Percentiles rank a stretch among this genome's conserved stretches.
Conservation (phyloP, 2,329 filamentous ascomycete species). For the Penicillium sp. region DNA sequence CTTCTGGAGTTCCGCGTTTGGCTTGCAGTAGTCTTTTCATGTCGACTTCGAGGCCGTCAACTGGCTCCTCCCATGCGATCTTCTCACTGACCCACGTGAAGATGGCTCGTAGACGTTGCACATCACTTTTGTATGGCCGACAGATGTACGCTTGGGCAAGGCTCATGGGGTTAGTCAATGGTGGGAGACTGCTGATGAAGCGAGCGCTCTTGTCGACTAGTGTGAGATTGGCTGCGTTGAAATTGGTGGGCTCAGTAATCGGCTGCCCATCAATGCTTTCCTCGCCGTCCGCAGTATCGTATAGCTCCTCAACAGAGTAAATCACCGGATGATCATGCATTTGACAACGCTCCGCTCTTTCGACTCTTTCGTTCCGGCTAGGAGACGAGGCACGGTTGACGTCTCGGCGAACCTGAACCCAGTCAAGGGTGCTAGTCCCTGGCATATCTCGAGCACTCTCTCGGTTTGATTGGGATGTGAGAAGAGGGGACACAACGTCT, state of each 20-base stretch:
- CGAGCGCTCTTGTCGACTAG: constrained; percentile 95
- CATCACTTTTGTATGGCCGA: constrained; percentile 88
- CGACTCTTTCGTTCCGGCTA: constrained; percentile 81
- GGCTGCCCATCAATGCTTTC: constrained; percentile 83
- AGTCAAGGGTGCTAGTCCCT: constrained; percentile 64
- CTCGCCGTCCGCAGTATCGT: constrained; percentile 82
- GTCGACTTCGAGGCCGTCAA: constrained; percentile 76
- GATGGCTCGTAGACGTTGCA: constrained; percentile 88
- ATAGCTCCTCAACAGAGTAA: constrained; percentile 85
- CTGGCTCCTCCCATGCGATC: constrained; percentile 92
- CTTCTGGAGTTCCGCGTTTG: constrained; percentile 81
- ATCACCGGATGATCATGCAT: constrained; percentile 91
- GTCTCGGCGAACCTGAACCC: constrained; percentile 96
- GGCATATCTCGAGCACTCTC: constrained; percentile 69
- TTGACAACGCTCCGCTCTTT: constrained; percentile 84
- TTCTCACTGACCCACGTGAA: constrained; percentile 98
- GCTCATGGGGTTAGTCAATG: constrained; percentile 76
- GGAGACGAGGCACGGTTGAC: constrained; percentile 94
- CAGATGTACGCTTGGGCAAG: constrained; percentile 91
- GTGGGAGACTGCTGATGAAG: constrained; percentile 81
- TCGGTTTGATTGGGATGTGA: constrained; percentile 34
- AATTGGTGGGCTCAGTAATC: constrained; percentile 80
- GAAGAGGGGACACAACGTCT: constrained; percentile 48
- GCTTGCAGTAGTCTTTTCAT: constrained; percentile 80
- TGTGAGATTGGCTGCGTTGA: constrained; percentile 73